Base-by-base conservation (phyloP, 768 basidiomycete genomes). In the Lentinula detonsa region DNA sequence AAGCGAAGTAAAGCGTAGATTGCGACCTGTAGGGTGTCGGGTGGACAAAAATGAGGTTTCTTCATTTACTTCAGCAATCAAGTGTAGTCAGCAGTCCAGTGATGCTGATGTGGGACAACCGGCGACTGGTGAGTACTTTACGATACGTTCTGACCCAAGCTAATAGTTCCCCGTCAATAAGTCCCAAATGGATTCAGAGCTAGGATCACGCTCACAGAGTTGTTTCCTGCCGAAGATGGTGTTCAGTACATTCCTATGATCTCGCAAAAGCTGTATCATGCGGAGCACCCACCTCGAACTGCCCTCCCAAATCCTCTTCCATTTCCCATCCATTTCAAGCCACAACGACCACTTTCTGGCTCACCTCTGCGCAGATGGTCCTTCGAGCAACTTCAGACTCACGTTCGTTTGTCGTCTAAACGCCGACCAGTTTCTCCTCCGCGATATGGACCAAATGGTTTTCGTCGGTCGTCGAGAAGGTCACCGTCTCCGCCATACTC, bases 241-340 rank as follows among this genome's bases (percentile, higher is more conserved):
- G 72, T 75, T 40, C 75, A 74, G 46, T 80, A 80, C 63, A 78
- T 78, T 53, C 74, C 75, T 31, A 73, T 79, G 40, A 69, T 72
- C 42, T 71, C 75, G 28, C 73, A 71, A 10, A 66, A 72, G 51
- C 71, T 73, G 15, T 67, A 63, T 34, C 65, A 62, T 45, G 68
- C 53, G 40, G 45, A 46, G 15, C 37, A 59, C 34, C 57, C 57
- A 15, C 57, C 57, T 59, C 68, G 67, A 40, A 73, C 71, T 35
- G 63, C 61, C 54, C 73, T 71, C 18, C 73, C 75, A 42, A 60
- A 70, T 62, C 63, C 76, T 59, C 56, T 75, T 5, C 75, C 76
- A 11, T 75, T 73, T 61, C 52, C 64, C 23, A 61, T 72, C 21
- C 65, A 69, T 61, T 76, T 76, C 69, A 75, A 77, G 43, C 72